Conservation (phyloP, 2,329 filamentous ascomycete genomes). For the Fusarium pseudocircinatum region DNA sequence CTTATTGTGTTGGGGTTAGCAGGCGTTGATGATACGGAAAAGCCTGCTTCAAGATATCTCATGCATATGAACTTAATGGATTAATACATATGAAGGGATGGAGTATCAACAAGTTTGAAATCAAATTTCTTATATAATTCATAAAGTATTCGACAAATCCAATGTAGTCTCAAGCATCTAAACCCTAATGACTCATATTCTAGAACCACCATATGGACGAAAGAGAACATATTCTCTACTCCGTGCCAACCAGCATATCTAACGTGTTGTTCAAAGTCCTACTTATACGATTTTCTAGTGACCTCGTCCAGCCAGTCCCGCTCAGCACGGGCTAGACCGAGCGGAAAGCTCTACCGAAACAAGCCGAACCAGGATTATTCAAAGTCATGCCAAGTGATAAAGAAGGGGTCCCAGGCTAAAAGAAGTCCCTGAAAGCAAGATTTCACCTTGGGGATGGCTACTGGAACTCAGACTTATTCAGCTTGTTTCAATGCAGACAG, state of each 20-base stretch:
- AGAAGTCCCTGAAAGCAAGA: not conserved
- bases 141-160: not conserved
- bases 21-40: conserved; percentile 7
- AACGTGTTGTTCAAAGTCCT: not conserved
- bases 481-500: not conserved
- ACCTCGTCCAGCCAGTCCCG: conserved; percentile 32
- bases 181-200: not conserved
- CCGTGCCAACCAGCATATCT: not conserved
- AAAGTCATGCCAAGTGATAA: conserved; percentile 17
- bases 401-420: conserved; percentile 1
- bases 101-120: not conserved
- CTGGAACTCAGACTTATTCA: not conserved
- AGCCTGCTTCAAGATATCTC: conserved; percentile 1
- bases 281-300: conserved; percentile 11
- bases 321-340: conserved; percentile 36
- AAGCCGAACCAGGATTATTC: conserved; percentile 15
- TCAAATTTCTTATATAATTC: not conserved
- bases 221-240: not conserved
- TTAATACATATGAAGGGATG: not conserved
- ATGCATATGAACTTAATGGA: not conserved
- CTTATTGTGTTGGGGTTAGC: not conserved
- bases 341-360: conserved; percentile 34
- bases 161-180: not conserved
- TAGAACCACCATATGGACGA: not conserved
- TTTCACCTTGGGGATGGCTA: not conserved